These are phyloP conservation scores for Spongispora temasekensis DNA, from an alignment of 1,284 basidiomycete genomes.

Conservation along the genomic window DNA sequence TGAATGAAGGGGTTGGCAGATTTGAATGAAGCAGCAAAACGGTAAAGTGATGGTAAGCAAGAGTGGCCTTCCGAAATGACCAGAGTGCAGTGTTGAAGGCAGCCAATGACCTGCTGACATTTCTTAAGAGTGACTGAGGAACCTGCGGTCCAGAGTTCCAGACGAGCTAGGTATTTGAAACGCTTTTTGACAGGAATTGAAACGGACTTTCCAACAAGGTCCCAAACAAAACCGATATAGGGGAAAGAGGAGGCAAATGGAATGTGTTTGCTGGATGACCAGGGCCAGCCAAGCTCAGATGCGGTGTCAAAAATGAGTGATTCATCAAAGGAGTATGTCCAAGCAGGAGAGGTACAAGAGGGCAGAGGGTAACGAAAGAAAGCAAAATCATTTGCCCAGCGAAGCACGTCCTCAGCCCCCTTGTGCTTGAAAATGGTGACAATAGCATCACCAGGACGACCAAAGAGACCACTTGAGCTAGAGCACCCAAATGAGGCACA, in stretches of 20 bases:
- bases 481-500: neutral
- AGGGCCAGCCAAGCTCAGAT: constrained; percentile 19
- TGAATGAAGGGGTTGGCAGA: neutral
- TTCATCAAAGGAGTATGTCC: neutral
- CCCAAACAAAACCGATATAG: constrained; percentile 27
- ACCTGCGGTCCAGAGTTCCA: neutral
- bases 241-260: neutral
- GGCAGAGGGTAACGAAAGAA: neutral
- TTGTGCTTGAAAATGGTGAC: neutral
- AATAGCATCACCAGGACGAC: neutral
- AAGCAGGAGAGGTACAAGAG: neutral
- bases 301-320: too few relatives aligned
- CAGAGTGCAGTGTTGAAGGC: neutral
- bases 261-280: constrained; percentile 8
- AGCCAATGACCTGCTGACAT: neutral
- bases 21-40: neutral
- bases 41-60: neutral
- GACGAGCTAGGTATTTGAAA: neutral
- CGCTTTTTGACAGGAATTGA: constrained; percentile 8
- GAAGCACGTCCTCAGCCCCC: too few relatives aligned
- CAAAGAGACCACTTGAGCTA: neutral
- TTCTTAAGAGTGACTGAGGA: neutral
- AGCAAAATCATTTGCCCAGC: neutral
- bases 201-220: constrained; percentile 5
- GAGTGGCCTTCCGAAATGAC: neutral